Evolutionary conservation across 2,329 filamentous ascomycete species (phyloP).

Genomic region (Fusarium lateritium): DNA sequence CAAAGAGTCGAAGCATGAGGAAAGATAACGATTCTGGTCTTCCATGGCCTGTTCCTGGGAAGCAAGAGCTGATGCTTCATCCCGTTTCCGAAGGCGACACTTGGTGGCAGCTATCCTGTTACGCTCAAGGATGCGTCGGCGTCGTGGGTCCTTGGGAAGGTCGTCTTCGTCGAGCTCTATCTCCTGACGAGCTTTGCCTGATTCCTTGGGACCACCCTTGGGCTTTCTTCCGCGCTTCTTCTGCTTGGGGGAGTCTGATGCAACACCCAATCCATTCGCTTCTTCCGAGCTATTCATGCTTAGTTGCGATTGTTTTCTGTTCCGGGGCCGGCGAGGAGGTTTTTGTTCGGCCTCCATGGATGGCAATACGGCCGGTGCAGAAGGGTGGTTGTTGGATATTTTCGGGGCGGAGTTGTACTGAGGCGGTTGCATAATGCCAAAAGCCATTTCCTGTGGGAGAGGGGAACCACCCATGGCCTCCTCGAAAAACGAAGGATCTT

Average conservation of each 20-base stretch:
- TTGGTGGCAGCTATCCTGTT: slow-evolving; percentile 54
- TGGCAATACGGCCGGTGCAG: slow-evolving; percentile 21
- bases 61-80: slow-evolving; percentile 51
- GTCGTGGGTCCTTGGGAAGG: slow-evolving; percentile 44
- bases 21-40: slow-evolving; percentile 51
- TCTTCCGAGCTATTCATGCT: slow-evolving; percentile 26
- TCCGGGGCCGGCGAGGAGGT: slow-evolving; percentile 16
- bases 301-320: slow-evolving; percentile 28
- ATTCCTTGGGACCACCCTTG: slow-evolving; percentile 36
- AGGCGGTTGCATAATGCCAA: slow-evolving; percentile 35
- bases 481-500: slow-evolving; percentile 47
- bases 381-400: slow-evolving; percentile 8
- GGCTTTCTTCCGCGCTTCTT: slow-evolving; percentile 50
- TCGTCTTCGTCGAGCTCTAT: slow-evolving; percentile 44
- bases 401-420: slow-evolving; percentile 30
- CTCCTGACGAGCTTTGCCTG: slow-evolving; percentile 15
- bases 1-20: slow-evolving; percentile 46
- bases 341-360: slow-evolving; percentile 33
- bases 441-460: slow-evolving; percentile 37
- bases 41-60: slow-evolving; percentile 50
- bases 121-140: slow-evolving; percentile 50
- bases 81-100: slow-evolving; percentile 52
- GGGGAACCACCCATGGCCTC: slow-evolving; percentile 46
- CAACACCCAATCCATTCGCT: slow-evolving; percentile 1
- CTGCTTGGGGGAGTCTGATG: slow-evolving; percentile 24